Conservation (phyloP, 495 filamentous ascomycete genomes). For the Hyaloscypha hepaticicola region DNA sequence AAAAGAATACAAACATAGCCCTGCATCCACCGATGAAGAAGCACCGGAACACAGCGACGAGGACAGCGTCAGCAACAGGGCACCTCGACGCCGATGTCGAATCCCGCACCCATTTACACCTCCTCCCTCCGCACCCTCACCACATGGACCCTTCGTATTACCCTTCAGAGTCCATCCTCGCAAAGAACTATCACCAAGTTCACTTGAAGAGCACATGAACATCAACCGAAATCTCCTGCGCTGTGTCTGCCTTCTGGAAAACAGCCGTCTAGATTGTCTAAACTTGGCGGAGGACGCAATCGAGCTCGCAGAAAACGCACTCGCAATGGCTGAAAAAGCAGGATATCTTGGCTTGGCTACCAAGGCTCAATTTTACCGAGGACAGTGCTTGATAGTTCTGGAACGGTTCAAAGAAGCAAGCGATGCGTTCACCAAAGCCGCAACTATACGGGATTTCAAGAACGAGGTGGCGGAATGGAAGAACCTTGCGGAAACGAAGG, state of each 20-base stretch:
- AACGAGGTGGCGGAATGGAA: background rate
- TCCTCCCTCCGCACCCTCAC: too few relatives aligned
- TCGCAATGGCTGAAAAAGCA: background rate
- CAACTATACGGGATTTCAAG: constrained; percentile 8
- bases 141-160: too few relatives aligned
- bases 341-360: constrained; percentile 7
- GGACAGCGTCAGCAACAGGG: too few relatives aligned
- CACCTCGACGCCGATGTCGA: too few relatives aligned
- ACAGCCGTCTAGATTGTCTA: constrained; percentile 1
- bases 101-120: too few relatives aligned
- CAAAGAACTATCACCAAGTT: too few relatives aligned
- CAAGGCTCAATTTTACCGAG: constrained; percentile 20
- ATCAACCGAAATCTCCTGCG: constrained; percentile 19
- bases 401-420: constrained; percentile 19
- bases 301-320: constrained; percentile 11
- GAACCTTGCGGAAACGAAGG: background rate
- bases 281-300: constrained; percentile 12
- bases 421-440: constrained; percentile 14
- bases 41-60: too few relatives aligned
- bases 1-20: too few relatives aligned
- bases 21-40: too few relatives aligned
- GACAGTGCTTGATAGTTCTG: constrained; percentile 8
- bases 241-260: constrained; percentile 9
- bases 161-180: too few relatives aligned
- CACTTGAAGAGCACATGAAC: too few relatives aligned